Evolutionary conservation across 345 rosid species (phyloP).

Genomic region (Euphorbia pulcherrima): DNA sequence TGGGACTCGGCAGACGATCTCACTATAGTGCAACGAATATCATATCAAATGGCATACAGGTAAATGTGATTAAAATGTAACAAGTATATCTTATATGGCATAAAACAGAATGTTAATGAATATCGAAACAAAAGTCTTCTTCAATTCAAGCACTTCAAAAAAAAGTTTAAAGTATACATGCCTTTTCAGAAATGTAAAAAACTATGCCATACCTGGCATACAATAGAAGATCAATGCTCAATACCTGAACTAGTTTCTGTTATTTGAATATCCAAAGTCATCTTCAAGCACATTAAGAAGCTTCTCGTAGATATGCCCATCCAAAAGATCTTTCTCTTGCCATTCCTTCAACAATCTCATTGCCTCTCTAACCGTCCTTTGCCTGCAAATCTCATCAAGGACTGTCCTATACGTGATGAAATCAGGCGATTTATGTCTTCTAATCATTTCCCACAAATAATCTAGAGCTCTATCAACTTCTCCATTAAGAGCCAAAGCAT

Average conservation of each 20-base stretch:
- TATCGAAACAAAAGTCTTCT: conserved; percentile 41
- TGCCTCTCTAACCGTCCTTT: conserved; percentile 50
- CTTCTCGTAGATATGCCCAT: conserved; percentile 48
- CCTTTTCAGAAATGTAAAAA: conserved; percentile 39
- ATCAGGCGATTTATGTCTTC: conserved; percentile 54
- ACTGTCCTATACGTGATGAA: conserved; percentile 61
- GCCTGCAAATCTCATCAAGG: conserved; percentile 71
- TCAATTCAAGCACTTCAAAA: conserved; percentile 55
- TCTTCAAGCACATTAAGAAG: conserved; percentile 62
- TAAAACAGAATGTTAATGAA: conserved; percentile 8
- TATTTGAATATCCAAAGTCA: conserved; percentile 36
- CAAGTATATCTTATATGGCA: neutral
- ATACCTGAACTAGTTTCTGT: conserved; percentile 10
- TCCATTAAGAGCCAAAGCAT: conserved; percentile 70
- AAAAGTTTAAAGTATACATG: conserved; percentile 55
- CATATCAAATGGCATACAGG: neutral
- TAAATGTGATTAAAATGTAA: neutral
- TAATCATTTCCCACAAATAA: conserved; percentile 75
- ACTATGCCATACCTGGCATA: neutral
- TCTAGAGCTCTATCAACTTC: conserved; percentile 56
- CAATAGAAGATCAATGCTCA: neutral
- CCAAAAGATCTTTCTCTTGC: conserved; percentile 53
- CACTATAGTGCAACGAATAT: neutral
- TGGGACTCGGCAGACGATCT: neutral
- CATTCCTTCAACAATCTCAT: conserved; percentile 50